Evolutionary conservation across 1,284 basidiomycete genomes (phyloP), one percentile per base, ranked within the genome.

Genomic region (Pseudozyma pruni): DNA sequence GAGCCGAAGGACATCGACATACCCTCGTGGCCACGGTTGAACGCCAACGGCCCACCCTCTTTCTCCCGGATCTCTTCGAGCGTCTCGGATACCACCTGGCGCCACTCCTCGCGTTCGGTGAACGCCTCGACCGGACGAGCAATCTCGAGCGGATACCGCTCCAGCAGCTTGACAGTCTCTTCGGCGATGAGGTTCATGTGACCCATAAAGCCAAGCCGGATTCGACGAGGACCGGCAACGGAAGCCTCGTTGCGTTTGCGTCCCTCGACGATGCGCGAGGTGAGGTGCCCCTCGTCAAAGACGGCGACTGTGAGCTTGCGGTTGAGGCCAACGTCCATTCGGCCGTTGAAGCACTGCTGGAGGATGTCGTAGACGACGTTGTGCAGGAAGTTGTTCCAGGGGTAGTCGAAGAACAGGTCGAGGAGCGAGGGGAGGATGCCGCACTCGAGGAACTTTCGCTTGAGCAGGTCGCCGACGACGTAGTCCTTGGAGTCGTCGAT

Each of bases 301-400:
- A 80, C 72, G 7, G 78, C 71, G 14, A 81, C 57, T 3, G 75
- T 80, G 14, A 82, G 71, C 38, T 64, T 64, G 11, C 76, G 53
- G 52, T 82, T 82, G 44, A 80, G 73, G 17, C 76, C 73, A 9
- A 57, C 60, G 25, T 80, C 73, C 79, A 81, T 92, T 89, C 34
- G 93, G 86, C 94, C 94, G 13, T 92, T 95, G 67, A 99, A 87
- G 44, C 97, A 91, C 82, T 98, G 96, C 81, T 98, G 95, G 2
- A 98, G 86, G 45, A 98, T 86, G 83, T 98, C 96, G 81, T 98
- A 98, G 16, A 97, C 93, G 14, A 95, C 91, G 76, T 93, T 94
- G 83, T 99, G 96, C 38, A 98, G 84, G 82, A 98, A 98, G 81
- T 98, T 98, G 85, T 98, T 98, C 90, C 93, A 94, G 0, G 94